Evolutionary conservation across 257 asterid species (phyloP).

Genomic region (Solanum infundibuliforme): DNA sequence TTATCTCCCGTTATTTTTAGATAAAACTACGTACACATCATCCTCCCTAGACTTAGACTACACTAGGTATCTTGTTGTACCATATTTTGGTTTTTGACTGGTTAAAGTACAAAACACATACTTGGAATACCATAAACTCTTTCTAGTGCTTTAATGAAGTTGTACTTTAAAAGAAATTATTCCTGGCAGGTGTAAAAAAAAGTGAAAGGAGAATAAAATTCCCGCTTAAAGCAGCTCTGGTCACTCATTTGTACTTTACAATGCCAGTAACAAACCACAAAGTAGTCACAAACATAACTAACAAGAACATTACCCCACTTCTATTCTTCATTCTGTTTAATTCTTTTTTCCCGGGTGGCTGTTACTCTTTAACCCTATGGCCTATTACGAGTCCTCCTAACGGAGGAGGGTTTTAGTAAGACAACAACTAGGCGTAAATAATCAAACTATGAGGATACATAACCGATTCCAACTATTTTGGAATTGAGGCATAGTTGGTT

Average conservation of each 20-base stretch:
- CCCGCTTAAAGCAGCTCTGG: not conserved
- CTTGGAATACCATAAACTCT: not conserved
- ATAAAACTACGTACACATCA: not conserved
- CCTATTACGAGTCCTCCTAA: not conserved
- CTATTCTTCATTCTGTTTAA: not conserved
- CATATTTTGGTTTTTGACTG: not conserved
- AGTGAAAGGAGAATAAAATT: not conserved
- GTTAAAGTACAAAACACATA: not conserved
- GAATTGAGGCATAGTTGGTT: not conserved
- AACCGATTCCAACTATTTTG: not conserved
- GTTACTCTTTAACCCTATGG: not conserved
- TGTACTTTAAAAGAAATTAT: not conserved
- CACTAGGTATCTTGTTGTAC: not conserved
- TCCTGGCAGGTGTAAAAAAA: not conserved
- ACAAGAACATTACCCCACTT: not conserved
- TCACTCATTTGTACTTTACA: not conserved
- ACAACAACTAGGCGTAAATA: not conserved
- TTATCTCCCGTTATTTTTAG: not conserved
- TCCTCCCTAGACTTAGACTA: fast-evolving
- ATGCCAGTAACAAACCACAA: not conserved
- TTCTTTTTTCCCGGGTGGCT: not conserved
- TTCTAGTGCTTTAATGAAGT: not conserved
- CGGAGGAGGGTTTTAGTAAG: not conserved
- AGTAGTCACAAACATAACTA: not conserved
- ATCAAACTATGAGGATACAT: not conserved